A percentile compares a stretch with the other conserved stretches of the same genome.
Conservation (phyloP, 2,329 filamentous ascomycete species). For the Sarocladium brachiariae region DNA sequence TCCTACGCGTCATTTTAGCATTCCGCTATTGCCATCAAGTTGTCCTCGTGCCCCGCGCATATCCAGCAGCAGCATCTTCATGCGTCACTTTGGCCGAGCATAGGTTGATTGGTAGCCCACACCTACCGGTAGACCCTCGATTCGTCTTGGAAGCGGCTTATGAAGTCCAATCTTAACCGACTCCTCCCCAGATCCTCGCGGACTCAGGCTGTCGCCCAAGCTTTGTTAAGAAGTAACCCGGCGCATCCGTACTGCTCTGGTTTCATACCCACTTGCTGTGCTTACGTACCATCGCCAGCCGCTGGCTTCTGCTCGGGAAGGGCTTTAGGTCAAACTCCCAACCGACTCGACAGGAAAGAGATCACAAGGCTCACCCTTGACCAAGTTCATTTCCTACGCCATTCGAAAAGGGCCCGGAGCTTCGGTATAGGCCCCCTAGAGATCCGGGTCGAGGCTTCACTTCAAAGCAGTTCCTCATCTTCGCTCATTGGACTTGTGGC, state of each 20-base stretch:
- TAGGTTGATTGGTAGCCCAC: background rate
- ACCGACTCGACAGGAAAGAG: background rate
- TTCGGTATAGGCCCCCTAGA: background rate
- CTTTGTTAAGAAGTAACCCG: background rate
- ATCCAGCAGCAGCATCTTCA: background rate
- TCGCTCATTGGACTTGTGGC: background rate
- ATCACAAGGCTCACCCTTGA: background rate
- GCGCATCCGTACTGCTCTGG: background rate
- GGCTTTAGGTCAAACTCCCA: background rate
- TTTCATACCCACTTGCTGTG: background rate
- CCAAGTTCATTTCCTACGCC: no score
- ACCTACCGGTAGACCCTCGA: background rate
- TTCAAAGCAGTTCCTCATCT: background rate
- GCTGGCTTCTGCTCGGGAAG: background rate
- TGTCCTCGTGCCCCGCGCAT: conserved; percentile 1
- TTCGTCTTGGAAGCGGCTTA: background rate
- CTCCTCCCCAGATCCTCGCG: background rate
- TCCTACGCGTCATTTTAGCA: no score
- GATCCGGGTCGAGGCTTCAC: background rate
- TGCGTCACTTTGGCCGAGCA: background rate
- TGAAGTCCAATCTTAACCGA: background rate
- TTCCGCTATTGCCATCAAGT: no score
- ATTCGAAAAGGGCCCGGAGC: no score
- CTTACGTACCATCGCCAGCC: background rate
- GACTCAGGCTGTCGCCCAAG: background rate